Base-by-base conservation (phyloP, 176 grass and related monocot species). In the Carex myosuroides region DNA sequence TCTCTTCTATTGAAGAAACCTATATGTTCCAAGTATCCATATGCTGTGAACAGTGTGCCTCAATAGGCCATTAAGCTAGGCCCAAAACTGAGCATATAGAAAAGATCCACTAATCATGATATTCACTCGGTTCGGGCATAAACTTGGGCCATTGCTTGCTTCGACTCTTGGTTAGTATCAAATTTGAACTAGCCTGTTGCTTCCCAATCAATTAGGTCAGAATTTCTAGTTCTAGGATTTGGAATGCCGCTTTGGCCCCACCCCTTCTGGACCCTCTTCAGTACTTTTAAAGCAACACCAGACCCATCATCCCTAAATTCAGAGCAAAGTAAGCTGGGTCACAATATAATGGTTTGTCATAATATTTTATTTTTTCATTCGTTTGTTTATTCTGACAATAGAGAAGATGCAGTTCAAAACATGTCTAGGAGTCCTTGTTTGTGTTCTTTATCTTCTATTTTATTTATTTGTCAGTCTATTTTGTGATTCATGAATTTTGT, bases 241-340 rank as follows among this genome's bases (percentile, higher is more conserved):
- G 81, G 81, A 59, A 88, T 97, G 82, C 89, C 83, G 61, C 94
- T 91, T 89, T 97, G 94, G 84, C 94, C 94, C 94, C 94, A 97
- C 83, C 94, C 89, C 18, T 85, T 90, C 64, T 84, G 86, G 39
- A 98, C 95, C 88, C 95, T 89, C 89, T 90, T 98, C 54, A 94
- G 86, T 87, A 98, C 86, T 89, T 95, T 98, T 81, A 93, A 68
- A 89, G 90, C 79, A 3, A 86, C 90, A 11, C 55, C 83, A 86
- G 89, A 90, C 58, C 92, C 94, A 81, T 93, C 95, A 91, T 98
- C 95, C 88, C 95, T 98, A 91, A 52, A 63, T 35, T 83, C 85
- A 13, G 50, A 77, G 16, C 46, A 77, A 77, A 55, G 46, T 54
- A 54, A 77, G 73, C 52, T 17, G 13, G 52, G 52, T 77, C 50